Base-by-base conservation (phyloP, 177 flowering plant species). In the Tripterygium wilfordii region DNA sequence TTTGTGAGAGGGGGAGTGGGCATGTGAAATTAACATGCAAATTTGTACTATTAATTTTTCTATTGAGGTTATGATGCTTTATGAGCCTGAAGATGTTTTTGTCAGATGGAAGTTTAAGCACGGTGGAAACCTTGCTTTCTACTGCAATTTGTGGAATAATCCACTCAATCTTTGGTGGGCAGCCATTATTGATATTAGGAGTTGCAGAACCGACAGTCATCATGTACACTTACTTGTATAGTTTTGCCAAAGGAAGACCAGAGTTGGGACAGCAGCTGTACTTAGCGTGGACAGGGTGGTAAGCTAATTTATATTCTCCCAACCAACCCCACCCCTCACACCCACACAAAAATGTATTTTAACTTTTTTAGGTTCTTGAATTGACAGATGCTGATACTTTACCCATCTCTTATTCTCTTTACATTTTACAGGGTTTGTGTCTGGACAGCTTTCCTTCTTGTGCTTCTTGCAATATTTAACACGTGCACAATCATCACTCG, bases 191-290 rank as follows among this genome's bases (percentile, higher is more conserved):
- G 75, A 78, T 88, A 4, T 36, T 87, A 47, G 97, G 97, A 50
- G 97, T 90, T 42, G 97, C 97, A 41, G 97, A 90, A 61, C 97
- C 96, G 12, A 90, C 97, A 17, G 77, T 88, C 46, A 88, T 90
- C 42, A 90, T 90, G 96, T 90, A 90, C 71, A 63, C 72, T 13
- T 90, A 80, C 47, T 42, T 90, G 63, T 88, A 76, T 71, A 80
- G 27, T 48, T 85, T 88, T 49, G 35, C 72, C 36, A 73, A 77
- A 63, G 63, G 57, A 19, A 70, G 69, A 47, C 38, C 54, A 22
- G 76, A 68, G 8, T 39, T 90, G 41, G 98, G 95, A 2, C 33
- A 13, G 16, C 47, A 77, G 14, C 70, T 88, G 49, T 88, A 49
- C 63, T 51, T 91, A 49, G 92, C 98, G 42, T 91, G 98, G 98